Evolutionary conservation across 768 basidiomycete species (phyloP), one percentile per base, ranked within the genome.

Genomic region (Pleurotus sapidus): DNA sequence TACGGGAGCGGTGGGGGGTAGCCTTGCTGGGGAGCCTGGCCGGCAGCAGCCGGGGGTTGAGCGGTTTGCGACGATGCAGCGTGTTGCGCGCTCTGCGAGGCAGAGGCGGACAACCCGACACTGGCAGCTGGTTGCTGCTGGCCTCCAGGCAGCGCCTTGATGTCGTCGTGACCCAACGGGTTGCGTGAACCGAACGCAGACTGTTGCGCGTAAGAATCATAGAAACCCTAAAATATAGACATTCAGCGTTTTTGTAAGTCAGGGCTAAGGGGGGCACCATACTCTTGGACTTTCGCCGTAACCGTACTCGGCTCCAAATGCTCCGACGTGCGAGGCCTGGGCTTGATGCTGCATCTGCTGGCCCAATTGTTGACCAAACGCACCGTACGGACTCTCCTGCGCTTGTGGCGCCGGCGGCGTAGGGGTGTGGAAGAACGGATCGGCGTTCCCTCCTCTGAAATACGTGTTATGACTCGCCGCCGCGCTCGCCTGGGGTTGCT

Each of bases 351-450:
- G 81, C 51, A 54, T 79, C 60, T 86, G 84, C 47, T 59, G 53
- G 8, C 58, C 70, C 7, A 84, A 77, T 68, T 87, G 86, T 34
- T 34, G 30, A 17, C 87, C 84, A 64, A 91, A 89, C 1, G 84
- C 72, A 42, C 83, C 79, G 63, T 88, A 88, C 5, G 83, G 74
- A 55, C 75, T 85, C 49, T 85, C 80, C 57, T 90, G 89, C 15
- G 75, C 72, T 63, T 86, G 87, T 23, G 72, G 71, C 15, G 82
- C 84, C 56, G 90, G 89, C 18, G 90, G 91, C 2, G 91, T 92
- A 6, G 88, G 83, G 0, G 87, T 78, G 65, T 92, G 88, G 79
- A 89, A 90, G 70, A 90, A 91, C 4, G 86, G 87, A 24, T 68
- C 68, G 6, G 90, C 86, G 9, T 78, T 77, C 64, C 88, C 87